Conservation (phyloP, 169 alveolate species). For the Plasmodium ovale region DNA sequence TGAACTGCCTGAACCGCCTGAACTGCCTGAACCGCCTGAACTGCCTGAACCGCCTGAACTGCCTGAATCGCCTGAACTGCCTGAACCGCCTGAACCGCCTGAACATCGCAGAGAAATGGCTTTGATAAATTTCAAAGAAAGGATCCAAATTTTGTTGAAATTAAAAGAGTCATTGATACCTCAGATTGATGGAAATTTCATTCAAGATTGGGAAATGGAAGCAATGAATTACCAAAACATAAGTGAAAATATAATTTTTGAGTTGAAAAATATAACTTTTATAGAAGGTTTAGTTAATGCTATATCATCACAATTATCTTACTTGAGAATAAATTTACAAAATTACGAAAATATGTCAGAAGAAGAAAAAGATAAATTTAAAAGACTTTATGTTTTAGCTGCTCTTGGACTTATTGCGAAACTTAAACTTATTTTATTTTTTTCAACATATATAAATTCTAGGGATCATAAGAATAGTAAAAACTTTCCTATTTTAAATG, state of each 20-base stretch:
- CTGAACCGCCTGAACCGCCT: too few relatives aligned
- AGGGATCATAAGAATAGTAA: conserved; percentile 21
- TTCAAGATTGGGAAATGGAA: conserved; percentile 78
- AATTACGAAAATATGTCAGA: conserved; percentile 70
- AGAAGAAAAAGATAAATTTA: conserved; percentile 76
- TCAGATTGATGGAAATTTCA: conserved; percentile 78
- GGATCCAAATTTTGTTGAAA: conserved; percentile 65
- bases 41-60: too few relatives aligned
- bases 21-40: too few relatives aligned
- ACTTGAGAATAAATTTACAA: conserved; percentile 75
- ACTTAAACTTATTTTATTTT: conserved; percentile 69
- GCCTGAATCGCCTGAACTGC: too few relatives aligned
- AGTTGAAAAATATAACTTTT: conserved; percentile 51
- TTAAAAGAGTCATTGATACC: conserved; percentile 74
- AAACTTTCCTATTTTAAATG: conserved; percentile 34
- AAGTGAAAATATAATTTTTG: conserved; percentile 80
- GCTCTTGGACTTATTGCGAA: conserved; percentile 72
- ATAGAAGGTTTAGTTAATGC: conserved; percentile 45
- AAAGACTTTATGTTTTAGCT: conserved; percentile 68
- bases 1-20: too few relatives aligned
- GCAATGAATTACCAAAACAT: conserved; percentile 78
- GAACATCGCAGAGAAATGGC: too few relatives aligned
- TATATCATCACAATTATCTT: conserved; percentile 77
- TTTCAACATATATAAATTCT: conserved; percentile 70
- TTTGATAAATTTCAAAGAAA: conserved; percentile 69